Conservation (phyloP, 163 green algal species). For the Scenedesmus sp. region DNA sequence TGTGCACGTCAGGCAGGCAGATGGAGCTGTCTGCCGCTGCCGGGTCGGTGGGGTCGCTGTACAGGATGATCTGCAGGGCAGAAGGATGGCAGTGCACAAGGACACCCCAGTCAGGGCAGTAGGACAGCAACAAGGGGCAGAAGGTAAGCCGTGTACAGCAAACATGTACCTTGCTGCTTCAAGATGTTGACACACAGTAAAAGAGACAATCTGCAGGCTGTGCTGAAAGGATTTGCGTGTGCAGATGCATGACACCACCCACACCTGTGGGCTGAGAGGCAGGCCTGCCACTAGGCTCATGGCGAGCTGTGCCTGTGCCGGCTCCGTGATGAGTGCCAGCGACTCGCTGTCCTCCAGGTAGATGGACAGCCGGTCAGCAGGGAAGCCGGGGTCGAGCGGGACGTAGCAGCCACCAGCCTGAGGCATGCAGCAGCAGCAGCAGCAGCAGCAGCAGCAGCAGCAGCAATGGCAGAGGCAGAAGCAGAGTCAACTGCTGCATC, state of each 20-base stretch:
- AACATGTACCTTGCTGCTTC: too few relatives aligned
- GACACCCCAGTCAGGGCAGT: too few relatives aligned
- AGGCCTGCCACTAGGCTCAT: background rate
- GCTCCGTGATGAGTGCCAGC: background rate
- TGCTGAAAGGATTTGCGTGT: too few relatives aligned
- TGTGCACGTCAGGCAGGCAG: background rate
- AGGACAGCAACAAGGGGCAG: too few relatives aligned
- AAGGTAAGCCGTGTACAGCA: too few relatives aligned
- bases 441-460: background rate
- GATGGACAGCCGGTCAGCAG: background rate
- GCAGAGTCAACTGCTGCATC: too few relatives aligned
- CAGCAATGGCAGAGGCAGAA: background rate
- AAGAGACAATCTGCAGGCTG: too few relatives aligned
- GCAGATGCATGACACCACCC: too few relatives aligned
- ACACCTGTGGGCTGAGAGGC: background rate
- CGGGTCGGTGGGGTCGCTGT: background rate
- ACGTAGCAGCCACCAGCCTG: constrained; percentile 19
- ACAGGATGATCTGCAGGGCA: background rate
- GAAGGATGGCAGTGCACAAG: background rate
- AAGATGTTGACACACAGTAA: too few relatives aligned
- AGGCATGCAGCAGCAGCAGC: background rate
- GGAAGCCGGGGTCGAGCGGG: constrained; percentile 16
- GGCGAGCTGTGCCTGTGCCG: background rate
- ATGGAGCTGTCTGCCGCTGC: background rate
- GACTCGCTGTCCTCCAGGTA: constrained; percentile 5